Evolutionary conservation across 192 early-diverging fungal species (phyloP), one percentile per base, ranked within the genome.

Genomic region (Coemansia sp.): DNA sequence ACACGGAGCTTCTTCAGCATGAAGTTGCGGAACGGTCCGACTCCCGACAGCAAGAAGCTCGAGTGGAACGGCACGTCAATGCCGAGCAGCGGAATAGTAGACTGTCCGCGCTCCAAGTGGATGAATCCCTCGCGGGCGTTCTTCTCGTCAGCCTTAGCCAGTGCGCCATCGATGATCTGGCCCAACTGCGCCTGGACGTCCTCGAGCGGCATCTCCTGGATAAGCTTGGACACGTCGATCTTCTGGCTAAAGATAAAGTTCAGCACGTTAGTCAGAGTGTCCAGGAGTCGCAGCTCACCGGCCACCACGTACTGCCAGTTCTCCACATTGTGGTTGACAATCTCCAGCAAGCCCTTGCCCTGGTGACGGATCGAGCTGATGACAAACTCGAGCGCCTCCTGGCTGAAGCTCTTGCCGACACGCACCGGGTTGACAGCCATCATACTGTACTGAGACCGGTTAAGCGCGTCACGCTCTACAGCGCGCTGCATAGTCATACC

Each of bases 61-160:
- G 94, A 95, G 84, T 97, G 95, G 93, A 97, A 97, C 50, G 95
- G 95, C 57, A 97, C 94, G 76, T 97, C 95, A 60, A 97, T 94
- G 59, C 95, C 95, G 31, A 87, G 83, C 7, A 97, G 84, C 60
- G 95, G 95, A 51, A 97, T 94, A 34, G 95, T 95, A 32, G 95
- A 94, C 64, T 90, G 86, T 45, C 95, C 95, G 74, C 95, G 94
- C 67, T 95, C 92, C 37, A 90, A 88, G 50, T 84, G 76, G 42
- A 97, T 72, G 57, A 87, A 75, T 55, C 90, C 91, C 19, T 86
- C 84, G 48, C 84, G 80, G 44, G 77, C 68, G 62, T 85, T 68
- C 85, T 90, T 92, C 64, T 87, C 89, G 27, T 85, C 86, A 21
- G 92, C 89, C 80, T 87, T 86, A 45, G 81, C 90, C 34, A 91